These are phyloP conservation scores for Escallonia herrerae DNA, from an alignment of 129 eudicot species.

Conservation along the genomic window DNA sequence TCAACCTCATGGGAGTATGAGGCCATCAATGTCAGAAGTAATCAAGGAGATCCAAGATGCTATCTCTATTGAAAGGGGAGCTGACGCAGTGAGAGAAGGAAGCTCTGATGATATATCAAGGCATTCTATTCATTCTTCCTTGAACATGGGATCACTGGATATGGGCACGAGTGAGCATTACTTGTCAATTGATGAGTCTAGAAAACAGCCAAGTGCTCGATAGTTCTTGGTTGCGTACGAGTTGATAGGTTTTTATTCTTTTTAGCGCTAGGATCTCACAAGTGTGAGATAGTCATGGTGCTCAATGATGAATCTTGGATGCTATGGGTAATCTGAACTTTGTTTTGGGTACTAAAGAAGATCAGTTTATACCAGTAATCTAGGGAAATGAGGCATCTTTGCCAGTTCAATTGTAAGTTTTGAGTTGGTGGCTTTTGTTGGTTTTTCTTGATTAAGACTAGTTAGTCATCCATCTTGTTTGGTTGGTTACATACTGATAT, in stretches of 20 bases:
- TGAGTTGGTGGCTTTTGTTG: constrained; percentile 18
- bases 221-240: constrained; percentile 16
- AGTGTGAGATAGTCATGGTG: constrained; percentile 5
- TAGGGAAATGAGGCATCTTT: background rate
- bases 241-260: constrained; percentile 4
- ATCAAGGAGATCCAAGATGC: constrained; percentile 96
- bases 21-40: constrained; percentile 91
- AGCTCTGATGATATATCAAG: constrained; percentile 71
- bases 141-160: constrained; percentile 64
- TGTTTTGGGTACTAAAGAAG: no score
- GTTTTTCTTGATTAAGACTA: background rate
- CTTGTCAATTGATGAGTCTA: constrained; percentile 77
- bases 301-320: constrained; percentile 13
- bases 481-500: background rate
- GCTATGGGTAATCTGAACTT: background rate
- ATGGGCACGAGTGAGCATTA: constrained; percentile 57
- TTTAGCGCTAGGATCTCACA: background rate
- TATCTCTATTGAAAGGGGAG: constrained; percentile 62
- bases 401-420: background rate
- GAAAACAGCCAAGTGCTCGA: constrained; percentile 70
- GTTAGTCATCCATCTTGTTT: constrained; percentile 13
- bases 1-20: constrained; percentile 76
- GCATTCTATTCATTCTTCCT: constrained; percentile 65
- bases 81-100: constrained; percentile 52
- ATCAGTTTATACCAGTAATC: no score